Base-by-base conservation (phyloP, 1,284 basidiomycete genomes). In the Chondrostereum purpureum region DNA sequence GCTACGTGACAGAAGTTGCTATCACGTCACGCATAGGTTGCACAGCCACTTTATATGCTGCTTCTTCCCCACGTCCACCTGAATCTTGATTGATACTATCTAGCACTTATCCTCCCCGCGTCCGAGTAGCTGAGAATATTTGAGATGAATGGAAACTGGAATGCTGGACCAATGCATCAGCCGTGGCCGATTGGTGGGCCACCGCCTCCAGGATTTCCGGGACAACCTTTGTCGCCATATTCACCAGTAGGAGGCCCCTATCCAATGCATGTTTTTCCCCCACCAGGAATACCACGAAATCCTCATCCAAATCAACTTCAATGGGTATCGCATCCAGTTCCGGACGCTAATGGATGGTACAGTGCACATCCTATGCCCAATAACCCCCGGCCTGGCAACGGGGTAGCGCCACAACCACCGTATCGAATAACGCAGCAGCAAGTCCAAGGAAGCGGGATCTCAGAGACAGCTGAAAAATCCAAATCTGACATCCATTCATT, bases 401-500 rank as follows among this genome's bases (percentile, higher is more conserved):
- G 8, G 39, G 27, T 8, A 31, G 27, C n/a, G 8, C 27, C n/a
- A 31, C 27, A 8, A n/a, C n/a, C 27, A 31, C n/a, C n/a, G 27
- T 31, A 31, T 31, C 27, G 8, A 31, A 31, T 31, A 8, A 8
- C 27, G n/a, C 27, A 8, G 8, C 27, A 31, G 27, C 8, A n/a
- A 31, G 8, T n/a, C 8, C 27, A 31, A 31, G n/a, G 27, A 8
- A 31, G 8, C n/a, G 8, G 8, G 8, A 31, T n/a, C 27, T 31
- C n/a, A 31, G n/a, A 24, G 22, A 22, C 16, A 41, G 13, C n/a
- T 21, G 3, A n/a, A 41, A 19, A 39, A 39, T 14, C 37, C 20
- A 14, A 20, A 14, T 14, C 37, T 14, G 10, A 27, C 31, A 57
- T 67, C 21, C 58, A 70, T 43, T 61, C 61, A 16, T 65, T 62